Conservation (phyloP, 2,329 filamentous ascomycete genomes). For the Coniochaeta hoffmannii region DNA sequence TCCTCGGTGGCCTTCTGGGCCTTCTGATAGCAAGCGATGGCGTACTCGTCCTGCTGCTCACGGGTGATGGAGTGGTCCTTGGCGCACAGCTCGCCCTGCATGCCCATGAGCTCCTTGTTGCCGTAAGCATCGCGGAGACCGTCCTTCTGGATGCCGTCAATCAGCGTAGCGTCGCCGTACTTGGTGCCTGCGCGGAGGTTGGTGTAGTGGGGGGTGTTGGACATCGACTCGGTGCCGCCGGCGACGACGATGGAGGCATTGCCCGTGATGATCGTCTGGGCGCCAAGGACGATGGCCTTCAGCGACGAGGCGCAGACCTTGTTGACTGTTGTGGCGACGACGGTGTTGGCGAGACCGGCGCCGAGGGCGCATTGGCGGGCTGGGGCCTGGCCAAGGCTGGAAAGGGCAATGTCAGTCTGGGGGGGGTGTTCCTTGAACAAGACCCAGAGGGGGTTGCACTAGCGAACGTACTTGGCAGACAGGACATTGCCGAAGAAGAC, state of each 20-base stretch:
- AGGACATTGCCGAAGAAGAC: slow-evolving; percentile 98
- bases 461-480: slow-evolving; percentile 84
- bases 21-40: slow-evolving; percentile 90
- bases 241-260: slow-evolving; percentile 90
- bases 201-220: slow-evolving; percentile 93
- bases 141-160: slow-evolving; percentile 91
- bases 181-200: slow-evolving; percentile 81
- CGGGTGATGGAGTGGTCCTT: slow-evolving; percentile 73
- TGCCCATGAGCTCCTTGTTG: slow-evolving; percentile 93
- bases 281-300: slow-evolving; percentile 90
- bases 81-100: slow-evolving; percentile 88
- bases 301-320: slow-evolving; percentile 96
- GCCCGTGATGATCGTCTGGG: slow-evolving; percentile 95
- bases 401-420: slow-evolving; percentile 11
- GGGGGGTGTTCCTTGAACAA: slow-evolving; percentile 3
- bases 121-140: slow-evolving; percentile 87
- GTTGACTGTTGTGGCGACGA: slow-evolving; percentile 90
- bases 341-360: slow-evolving; percentile 73
- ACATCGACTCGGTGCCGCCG: slow-evolving; percentile 97
- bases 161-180: slow-evolving; percentile 82
- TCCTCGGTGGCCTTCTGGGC: slow-evolving; percentile 78
- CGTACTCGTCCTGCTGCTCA: slow-evolving; percentile 89
- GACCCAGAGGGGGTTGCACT: not conserved
- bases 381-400: slow-evolving; percentile 88
- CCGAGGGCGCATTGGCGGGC: slow-evolving; percentile 88